These are phyloP conservation scores for Populus euphratica DNA, from an alignment of 345 rosid genomes.

Conservation along the genomic window DNA sequence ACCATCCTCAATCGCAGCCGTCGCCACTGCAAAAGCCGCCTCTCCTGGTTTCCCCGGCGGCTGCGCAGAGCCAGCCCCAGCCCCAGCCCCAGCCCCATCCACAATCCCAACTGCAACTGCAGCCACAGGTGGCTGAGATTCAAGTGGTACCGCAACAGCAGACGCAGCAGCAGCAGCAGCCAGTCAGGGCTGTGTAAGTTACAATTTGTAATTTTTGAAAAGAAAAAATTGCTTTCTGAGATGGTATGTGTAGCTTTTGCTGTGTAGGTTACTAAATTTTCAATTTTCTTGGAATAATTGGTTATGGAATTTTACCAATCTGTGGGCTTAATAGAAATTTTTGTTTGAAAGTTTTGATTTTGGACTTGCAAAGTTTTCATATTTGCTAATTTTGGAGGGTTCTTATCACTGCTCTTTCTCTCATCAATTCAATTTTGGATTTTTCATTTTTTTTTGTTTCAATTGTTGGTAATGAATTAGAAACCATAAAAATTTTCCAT, in stretches of 20 bases:
- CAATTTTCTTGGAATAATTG: neutral
- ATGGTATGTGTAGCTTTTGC: neutral
- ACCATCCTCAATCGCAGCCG: slow-evolving; percentile 46
- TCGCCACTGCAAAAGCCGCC: slow-evolving; percentile 19
- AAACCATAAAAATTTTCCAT: neutral
- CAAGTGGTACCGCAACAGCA: slow-evolving; percentile 30
- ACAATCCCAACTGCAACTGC: slow-evolving; percentile 7
- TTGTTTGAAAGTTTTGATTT: neutral
- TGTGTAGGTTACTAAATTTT: neutral
- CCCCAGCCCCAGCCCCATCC: neutral
- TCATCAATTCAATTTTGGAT: neutral
- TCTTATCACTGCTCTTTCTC: neutral
- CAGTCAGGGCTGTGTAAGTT: slow-evolving; percentile 61
- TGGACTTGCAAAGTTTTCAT: neutral
- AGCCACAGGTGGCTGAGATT: slow-evolving; percentile 9
- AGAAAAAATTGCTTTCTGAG: neutral
- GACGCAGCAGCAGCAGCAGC: slow-evolving; percentile 27
- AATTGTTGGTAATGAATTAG: neutral
- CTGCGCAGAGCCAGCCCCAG: slow-evolving; percentile 15
- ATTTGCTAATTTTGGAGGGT: neutral
- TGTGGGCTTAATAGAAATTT: neutral
- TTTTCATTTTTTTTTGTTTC: neutral
- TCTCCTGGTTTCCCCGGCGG: neutral
- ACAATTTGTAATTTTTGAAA: neutral
- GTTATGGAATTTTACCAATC: neutral